Evolutionary conservation across 169 alveolate species (phyloP), one percentile per base, ranked within the genome.

Genomic region (Eimeria sp.): DNA sequence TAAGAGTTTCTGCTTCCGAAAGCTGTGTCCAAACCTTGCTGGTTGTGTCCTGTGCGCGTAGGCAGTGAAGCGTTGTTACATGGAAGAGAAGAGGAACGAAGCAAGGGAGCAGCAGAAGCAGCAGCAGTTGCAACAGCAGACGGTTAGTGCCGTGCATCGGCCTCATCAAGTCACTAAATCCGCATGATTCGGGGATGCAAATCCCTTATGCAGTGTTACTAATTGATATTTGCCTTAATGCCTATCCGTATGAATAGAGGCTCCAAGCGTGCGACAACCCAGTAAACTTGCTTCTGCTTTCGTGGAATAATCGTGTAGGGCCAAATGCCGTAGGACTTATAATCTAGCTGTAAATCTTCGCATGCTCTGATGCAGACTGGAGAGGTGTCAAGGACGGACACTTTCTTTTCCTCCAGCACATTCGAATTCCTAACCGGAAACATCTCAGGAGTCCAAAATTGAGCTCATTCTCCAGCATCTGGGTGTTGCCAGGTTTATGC

Each of bases 31-130:
- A 78, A 27, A 11, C n/a, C 46, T 27, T n/a, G 49, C 68, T n/a
- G 27, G 85, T 49, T 6, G 20, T 52, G 40, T 46, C 13, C 6
- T 87, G 66, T 1, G 9, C 33, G 95, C 97, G 77, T 97, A 98
- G 95, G 99, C 98, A 88, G 97, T 97, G 85, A 98, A 98, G 96
- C 96, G 98, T 88, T 96, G 96, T 89, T 98, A 98, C 96, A 97
- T 97, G 68, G 99, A 98, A 89, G 96, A 97, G 90, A 98, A 97
- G 95, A 95, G 97, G 96, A 96, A 97, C 89, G 99, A 98, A 80
- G 68, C 93, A 10, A 37, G 93, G 46, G 93, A 87, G 13, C 78
- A 87, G 93, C 93, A 87, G 78, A 52, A 62, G 83, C 64, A 40
- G 72, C 82, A 62, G 83, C 82, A 62, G n/a, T 54, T 87, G 58